phyloP scores from a whole-genome alignment of 495 filamentous ascomycete species.

The Penicillium riverlandense region DNA sequence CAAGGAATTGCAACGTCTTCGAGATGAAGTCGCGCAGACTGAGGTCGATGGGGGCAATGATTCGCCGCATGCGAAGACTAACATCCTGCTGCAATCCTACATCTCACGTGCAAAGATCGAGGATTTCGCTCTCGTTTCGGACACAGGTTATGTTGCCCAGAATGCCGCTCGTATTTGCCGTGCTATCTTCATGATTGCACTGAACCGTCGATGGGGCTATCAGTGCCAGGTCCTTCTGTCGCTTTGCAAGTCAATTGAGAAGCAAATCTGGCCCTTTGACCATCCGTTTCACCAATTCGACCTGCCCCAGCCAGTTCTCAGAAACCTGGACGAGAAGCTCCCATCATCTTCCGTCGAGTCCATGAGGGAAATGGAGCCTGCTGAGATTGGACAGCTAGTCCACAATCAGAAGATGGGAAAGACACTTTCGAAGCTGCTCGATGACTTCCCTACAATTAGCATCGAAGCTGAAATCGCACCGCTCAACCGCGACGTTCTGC shows the following conservation, averaged over 20 bases:
- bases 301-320: conserved; percentile 72
- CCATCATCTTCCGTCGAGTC: conserved; percentile 67
- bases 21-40: conserved; percentile 58
- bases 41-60: conserved; percentile 70
- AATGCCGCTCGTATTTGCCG: conserved; percentile 92
- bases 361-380: conserved; percentile 82
- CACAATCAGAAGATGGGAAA: conserved; percentile 83
- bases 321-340: conserved; percentile 72
- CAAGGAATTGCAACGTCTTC: conserved; percentile 64
- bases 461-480: conserved; percentile 93
- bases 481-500: conserved; percentile 86
- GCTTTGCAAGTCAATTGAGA: conserved; percentile 94
- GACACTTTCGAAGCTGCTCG: conserved; percentile 69
- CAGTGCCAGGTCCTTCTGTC: conserved; percentile 85
- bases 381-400: conserved; percentile 86
- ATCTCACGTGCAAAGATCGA: conserved; percentile 85
- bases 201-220: conserved; percentile 90
- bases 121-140: conserved; percentile 87
- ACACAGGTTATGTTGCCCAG: conserved; percentile 90
- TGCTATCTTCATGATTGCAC: conserved; percentile 92
- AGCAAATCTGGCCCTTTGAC: conserved; percentile 86
- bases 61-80: conserved; percentile 82
- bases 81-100: conserved; percentile 88
- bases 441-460: conserved; percentile 86
- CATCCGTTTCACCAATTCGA: conserved; percentile 96